These are phyloP conservation scores for Penicillium pulvis DNA, from an alignment of 495 filamentous ascomycete genomes.

Conservation along the genomic window DNA sequence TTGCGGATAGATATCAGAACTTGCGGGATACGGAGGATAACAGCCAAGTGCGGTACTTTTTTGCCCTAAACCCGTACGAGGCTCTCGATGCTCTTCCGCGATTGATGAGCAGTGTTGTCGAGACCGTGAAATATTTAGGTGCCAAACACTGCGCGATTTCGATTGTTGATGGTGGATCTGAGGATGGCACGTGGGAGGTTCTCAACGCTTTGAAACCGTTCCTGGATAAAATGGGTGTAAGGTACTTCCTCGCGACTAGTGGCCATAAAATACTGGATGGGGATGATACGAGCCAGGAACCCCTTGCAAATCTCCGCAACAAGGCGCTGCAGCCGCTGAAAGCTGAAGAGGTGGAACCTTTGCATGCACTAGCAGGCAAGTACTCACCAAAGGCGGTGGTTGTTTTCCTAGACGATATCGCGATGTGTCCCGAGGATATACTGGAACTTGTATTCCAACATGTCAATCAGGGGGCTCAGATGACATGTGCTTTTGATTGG, in stretches of 20 bases:
- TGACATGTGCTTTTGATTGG: conserved; percentile 60
- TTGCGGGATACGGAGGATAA: conserved; percentile 13
- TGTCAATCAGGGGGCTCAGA: conserved; percentile 43
- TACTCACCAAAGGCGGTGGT: conserved; percentile 39
- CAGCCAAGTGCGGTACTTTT: conserved; percentile 41
- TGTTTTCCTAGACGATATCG: conserved; percentile 54
- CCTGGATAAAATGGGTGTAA: conserved; percentile 34
- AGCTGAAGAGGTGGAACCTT: conserved; percentile 9
- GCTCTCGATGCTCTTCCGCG: conserved; percentile 44
- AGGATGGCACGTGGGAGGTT: conserved; percentile 54
- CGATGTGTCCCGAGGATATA: conserved; percentile 53
- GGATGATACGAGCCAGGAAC: conserved; percentile 34
- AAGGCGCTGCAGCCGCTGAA: conserved; percentile 43
- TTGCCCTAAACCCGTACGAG: conserved; percentile 51
- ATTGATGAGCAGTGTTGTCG: conserved; percentile 46
- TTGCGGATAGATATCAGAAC: conserved; percentile 25
- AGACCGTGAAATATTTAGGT: conserved; percentile 50
- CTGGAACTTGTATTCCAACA: conserved; percentile 54
- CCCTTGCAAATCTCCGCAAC: conserved; percentile 48
- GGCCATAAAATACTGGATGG: conserved; percentile 33
- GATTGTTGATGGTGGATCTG: conserved; percentile 51
- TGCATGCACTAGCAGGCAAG: conserved; percentile 1
- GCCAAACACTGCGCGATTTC: conserved; percentile 50
- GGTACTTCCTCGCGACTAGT: conserved; percentile 40
- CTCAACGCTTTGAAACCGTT: conserved; percentile 33